These are phyloP conservation scores for Physcia stellaris DNA, from an alignment of 495 filamentous ascomycete species.

Conservation along the genomic window DNA sequence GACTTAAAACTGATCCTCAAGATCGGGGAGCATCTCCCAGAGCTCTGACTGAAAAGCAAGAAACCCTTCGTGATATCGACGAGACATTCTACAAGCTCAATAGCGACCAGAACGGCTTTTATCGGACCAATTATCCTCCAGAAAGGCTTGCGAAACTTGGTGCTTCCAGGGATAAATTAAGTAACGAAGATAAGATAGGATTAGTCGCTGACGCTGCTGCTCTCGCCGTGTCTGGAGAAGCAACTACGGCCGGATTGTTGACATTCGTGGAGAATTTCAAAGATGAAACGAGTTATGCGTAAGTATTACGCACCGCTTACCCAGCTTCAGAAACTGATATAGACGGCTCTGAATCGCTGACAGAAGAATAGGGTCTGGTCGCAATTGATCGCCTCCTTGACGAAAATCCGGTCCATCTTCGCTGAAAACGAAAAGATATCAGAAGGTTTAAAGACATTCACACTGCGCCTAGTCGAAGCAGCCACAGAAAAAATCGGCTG, in stretches of 20 bases:
- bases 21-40: constrained; percentile 36
- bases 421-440: constrained; percentile 40
- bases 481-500: constrained; percentile 72
- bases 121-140: constrained; percentile 81
- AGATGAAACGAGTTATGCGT: constrained; percentile 69
- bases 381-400: constrained; percentile 60
- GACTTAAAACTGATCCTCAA: constrained; percentile 44
- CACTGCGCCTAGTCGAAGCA: constrained; percentile 51
- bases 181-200: constrained; percentile 79
- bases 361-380: constrained; percentile 58
- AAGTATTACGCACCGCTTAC: no score
- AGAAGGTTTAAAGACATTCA: constrained; percentile 59
- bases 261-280: constrained; percentile 69
- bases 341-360: no score
- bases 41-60: constrained; percentile 62
- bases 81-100: constrained; percentile 85
- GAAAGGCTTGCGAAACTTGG: constrained; percentile 66
- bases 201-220: constrained; percentile 85
- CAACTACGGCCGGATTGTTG: constrained; percentile 64
- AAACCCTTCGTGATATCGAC: constrained; percentile 58
- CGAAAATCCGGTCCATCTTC: constrained; percentile 51
- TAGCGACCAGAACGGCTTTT: constrained; percentile 76
- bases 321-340: no score
- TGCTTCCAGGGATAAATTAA: constrained; percentile 54
- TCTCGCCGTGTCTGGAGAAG: constrained; percentile 73